These are phyloP conservation scores for Beauveria medogensis DNA, from an alignment of 2,329 filamentous ascomycete genomes.

Conservation along the genomic window DNA sequence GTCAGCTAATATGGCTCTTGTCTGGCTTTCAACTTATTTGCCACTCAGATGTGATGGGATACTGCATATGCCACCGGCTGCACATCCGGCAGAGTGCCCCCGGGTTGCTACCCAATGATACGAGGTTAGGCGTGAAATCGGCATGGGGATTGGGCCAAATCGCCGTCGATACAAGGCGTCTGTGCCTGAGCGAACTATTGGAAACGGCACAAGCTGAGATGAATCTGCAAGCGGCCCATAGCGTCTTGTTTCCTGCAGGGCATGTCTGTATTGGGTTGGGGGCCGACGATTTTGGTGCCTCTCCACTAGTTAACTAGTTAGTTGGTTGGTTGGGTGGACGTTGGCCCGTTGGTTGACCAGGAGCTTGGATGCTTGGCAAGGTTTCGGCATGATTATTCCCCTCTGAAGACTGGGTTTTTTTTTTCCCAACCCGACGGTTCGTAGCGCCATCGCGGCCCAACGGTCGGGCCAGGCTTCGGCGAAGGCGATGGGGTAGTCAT, in stretches of 20 bases:
- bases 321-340: background rate
- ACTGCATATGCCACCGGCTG: background rate
- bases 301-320: background rate
- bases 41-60: background rate
- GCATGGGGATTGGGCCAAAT: background rate
- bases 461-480: background rate
- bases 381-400: background rate
- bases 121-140: background rate
- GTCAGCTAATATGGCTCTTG: background rate
- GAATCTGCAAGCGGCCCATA: background rate
- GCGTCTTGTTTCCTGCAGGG: background rate
- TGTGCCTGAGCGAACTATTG: background rate
- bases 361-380: slow-evolving; percentile 1
- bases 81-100: background rate
- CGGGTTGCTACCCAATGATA: background rate
- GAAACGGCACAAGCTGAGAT: background rate
- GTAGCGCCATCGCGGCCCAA: background rate
- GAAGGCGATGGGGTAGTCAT: background rate
- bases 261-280: background rate
- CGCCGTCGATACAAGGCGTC: background rate
- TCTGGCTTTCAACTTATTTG: background rate
- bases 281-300: background rate
- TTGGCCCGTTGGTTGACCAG: background rate
- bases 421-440: background rate
- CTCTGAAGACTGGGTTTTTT: background rate